Base-by-base conservation (phyloP, 306 rosid genomes). In the Fragaria vesca region DNA sequence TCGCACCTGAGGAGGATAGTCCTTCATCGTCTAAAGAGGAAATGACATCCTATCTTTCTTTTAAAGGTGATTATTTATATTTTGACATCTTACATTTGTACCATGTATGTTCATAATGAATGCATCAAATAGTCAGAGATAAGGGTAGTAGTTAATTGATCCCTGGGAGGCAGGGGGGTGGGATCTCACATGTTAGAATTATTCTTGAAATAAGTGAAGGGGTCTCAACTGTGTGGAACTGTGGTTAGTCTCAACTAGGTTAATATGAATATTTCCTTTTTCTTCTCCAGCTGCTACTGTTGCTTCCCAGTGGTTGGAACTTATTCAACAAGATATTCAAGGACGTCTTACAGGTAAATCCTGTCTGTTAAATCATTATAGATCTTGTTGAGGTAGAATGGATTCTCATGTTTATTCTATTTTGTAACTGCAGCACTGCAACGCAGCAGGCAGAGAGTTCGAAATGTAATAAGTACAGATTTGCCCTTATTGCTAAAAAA, bases 271-370 rank as follows among this genome's bases (percentile, higher is more conserved):
- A 55, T 55, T 71, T 80, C 21, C 58, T 36, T 50, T 69, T 85
- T 87, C 81, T 83, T 82, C 83, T 84, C 69, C 96, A 95, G 99
- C 99, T 85, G 99, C 99, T 66, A 86, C 93, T 0, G 89, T 93
- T 84, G 99, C 99, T 83, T 96, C 98, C 69, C 96, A 89, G 61
- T 93, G 99, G 99, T 82, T 96, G 91, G 98, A 90, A 74, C 97
- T 96, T 79, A 85, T 90, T 70, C 88, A 83, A 71, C 98, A 88
- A 83, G 99, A 96, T 76, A 82, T 90, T 76, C 88, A 89, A 86
- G 97, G 98, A 55, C 98, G 99, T 66, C 98, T 96, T 83, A 81
- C 87, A 7, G 94, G 99, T 93, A 43, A 88, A 79, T 32, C 43
- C 77, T 77, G 62, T 79, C 69, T 58, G 18, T 43, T 3, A 50